phyloP scores from a whole-genome alignment of 257 asterid species.

The Solanum medicagineum region DNA sequence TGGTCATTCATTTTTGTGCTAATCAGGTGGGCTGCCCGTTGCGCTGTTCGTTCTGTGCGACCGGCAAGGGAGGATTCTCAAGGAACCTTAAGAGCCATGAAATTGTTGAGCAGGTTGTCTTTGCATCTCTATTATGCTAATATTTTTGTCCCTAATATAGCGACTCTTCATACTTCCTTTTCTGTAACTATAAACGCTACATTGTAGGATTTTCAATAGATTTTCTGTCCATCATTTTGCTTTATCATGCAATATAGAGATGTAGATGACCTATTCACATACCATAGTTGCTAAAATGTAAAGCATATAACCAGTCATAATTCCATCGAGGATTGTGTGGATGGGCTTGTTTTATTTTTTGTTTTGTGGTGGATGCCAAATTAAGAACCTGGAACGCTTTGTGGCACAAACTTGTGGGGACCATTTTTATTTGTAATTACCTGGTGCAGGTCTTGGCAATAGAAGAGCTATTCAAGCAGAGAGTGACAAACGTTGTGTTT shows the following conservation, averaged over 20 bases:
- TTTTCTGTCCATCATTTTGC: background rate
- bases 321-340: background rate
- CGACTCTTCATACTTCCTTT: background rate
- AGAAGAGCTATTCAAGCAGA: slow-evolving; percentile 74
- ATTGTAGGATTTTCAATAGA: background rate
- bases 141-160: background rate
- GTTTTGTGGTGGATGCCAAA: background rate
- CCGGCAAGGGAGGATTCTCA: slow-evolving; percentile 92
- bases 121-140: background rate
- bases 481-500: slow-evolving; percentile 92
- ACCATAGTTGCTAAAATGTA: background rate
- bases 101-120: slow-evolving; percentile 79
- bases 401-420: background rate
- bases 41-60: slow-evolving; percentile 93
- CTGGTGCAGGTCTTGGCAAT: slow-evolving; percentile 72
- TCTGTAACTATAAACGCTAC: background rate
- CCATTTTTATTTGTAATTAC: background rate
- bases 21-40: slow-evolving; percentile 87
- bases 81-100: slow-evolving; percentile 92
- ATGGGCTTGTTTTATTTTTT: background rate
- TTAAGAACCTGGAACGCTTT: background rate
- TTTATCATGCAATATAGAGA: background rate
- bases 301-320: background rate
- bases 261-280: background rate
- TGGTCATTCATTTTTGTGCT: background rate